phyloP scores from a whole-genome alignment of 2,329 filamentous ascomycete genomes.

The Diaporthe aspalathi region DNA sequence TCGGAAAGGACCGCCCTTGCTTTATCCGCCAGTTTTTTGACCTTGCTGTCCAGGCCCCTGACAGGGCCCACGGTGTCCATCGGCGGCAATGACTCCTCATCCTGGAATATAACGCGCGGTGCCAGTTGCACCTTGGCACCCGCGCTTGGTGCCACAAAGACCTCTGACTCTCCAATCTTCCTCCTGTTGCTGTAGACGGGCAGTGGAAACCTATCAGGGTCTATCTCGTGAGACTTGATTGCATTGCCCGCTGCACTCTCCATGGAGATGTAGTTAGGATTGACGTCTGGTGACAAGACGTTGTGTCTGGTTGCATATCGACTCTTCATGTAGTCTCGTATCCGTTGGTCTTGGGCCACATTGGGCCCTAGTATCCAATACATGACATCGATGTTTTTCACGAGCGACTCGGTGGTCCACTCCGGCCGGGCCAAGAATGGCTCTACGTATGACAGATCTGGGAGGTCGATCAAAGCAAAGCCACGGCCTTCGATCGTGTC shows the following conservation, averaged over 20 bases:
- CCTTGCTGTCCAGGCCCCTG: conserved; percentile 52
- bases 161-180: not conserved
- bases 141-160: conserved; percentile 54
- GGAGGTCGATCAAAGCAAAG: conserved; percentile 84
- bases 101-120: conserved; percentile 58
- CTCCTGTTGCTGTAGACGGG: conserved; percentile 72
- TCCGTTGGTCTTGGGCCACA: conserved; percentile 69
- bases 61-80: conserved; percentile 61
- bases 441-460: conserved; percentile 76
- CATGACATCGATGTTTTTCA: conserved; percentile 74
- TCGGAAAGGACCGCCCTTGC: conserved; percentile 57
- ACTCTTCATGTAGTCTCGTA: conserved; percentile 77
- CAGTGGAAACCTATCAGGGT: conserved; percentile 77
- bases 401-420: conserved; percentile 73
- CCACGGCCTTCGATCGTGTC: conserved; percentile 75
- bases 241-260: conserved; percentile 74
- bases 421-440: conserved; percentile 77
- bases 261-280: conserved; percentile 79
- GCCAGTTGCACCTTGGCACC: conserved; percentile 61
- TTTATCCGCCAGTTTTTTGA: conserved; percentile 64
- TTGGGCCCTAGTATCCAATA: conserved; percentile 85
- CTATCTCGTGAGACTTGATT: conserved; percentile 77
- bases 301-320: conserved; percentile 76
- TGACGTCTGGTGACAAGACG: conserved; percentile 79
- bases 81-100: conserved; percentile 59